phyloP scores from a whole-genome alignment of 306 rosid species.

The Castanea crenata region DNA sequence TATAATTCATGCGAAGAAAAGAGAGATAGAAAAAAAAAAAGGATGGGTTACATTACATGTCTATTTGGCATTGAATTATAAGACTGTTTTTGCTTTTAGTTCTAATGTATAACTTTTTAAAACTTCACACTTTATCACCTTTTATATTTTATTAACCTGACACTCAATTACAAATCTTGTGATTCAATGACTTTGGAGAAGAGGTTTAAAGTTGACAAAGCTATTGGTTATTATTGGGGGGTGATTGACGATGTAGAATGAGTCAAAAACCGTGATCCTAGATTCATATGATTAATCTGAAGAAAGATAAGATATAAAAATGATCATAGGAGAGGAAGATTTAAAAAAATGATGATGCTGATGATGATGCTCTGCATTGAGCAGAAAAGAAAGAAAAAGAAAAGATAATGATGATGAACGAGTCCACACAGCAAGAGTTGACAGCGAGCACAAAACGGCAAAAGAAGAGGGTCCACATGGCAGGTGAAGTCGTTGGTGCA shows the following conservation, averaged over 20 bases:
- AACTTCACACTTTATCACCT: no score
- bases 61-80: no score
- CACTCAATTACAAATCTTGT: neutral
- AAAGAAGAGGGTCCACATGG: conserved; percentile 27
- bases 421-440: conserved; percentile 17
- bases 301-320: neutral
- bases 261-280: neutral
- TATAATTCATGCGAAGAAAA: no score
- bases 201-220: neutral
- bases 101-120: no score
- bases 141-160: neutral
- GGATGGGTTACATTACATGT: no score
- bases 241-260: neutral
- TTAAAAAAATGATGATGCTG: no score
- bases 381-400: neutral
- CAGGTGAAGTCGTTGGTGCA: neutral
- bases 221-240: neutral
- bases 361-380: no score
- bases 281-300: neutral
- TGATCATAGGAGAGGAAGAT: neutral
- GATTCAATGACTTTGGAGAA: neutral
- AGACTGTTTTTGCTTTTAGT: no score
- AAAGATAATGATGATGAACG: conserved; percentile 13
- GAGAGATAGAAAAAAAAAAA: no score
- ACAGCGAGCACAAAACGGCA: conserved; percentile 22